Percentiles rank a stretch among this genome's conserved stretches.
Evolutionary conservation across 768 basidiomycete species (phyloP).

Genomic region (Myochromella boudieri): DNA sequence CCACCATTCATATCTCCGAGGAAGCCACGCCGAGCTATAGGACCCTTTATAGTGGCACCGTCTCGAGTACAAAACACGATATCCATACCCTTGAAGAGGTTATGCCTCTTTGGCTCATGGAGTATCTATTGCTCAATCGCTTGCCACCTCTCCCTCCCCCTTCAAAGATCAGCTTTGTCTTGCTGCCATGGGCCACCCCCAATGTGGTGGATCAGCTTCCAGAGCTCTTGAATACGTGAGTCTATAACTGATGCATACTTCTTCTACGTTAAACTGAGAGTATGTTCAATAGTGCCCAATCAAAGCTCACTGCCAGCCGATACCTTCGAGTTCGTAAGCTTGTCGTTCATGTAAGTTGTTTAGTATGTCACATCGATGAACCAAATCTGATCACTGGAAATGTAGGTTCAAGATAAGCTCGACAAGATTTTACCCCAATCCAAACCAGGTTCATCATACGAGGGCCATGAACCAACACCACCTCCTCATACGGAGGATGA

Average conservation of each 20-base stretch:
- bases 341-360: conserved; percentile 63
- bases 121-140: conserved; percentile 77
- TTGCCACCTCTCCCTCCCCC: conserved; percentile 46
- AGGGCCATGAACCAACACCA: conserved; percentile 19
- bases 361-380: background rate
- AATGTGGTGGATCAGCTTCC: conserved; percentile 66
- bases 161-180: conserved; percentile 85
- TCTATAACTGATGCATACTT: too few relatives aligned
- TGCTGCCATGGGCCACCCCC: conserved; percentile 72
- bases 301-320: conserved; percentile 86
- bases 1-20: conserved; percentile 77
- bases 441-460: background rate
- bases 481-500: conserved; percentile 55
- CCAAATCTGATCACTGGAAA: background rate
- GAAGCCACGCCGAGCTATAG: conserved; percentile 76
- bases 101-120: conserved; percentile 87
- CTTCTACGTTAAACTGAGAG: too few relatives aligned
- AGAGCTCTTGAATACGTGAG: conserved; percentile 84
- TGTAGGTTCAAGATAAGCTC: conserved; percentile 81
- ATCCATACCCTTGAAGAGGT: conserved; percentile 59
- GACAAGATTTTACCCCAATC: conserved; percentile 41
- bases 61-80: conserved; percentile 49
- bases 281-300: conserved; percentile 52
- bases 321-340: conserved; percentile 87
- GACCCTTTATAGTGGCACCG: conserved; percentile 73